Evolutionary conservation across 176 grass and related monocot species (phyloP), one percentile per base, ranked within the genome.

Genomic region (Eleusine indica): DNA sequence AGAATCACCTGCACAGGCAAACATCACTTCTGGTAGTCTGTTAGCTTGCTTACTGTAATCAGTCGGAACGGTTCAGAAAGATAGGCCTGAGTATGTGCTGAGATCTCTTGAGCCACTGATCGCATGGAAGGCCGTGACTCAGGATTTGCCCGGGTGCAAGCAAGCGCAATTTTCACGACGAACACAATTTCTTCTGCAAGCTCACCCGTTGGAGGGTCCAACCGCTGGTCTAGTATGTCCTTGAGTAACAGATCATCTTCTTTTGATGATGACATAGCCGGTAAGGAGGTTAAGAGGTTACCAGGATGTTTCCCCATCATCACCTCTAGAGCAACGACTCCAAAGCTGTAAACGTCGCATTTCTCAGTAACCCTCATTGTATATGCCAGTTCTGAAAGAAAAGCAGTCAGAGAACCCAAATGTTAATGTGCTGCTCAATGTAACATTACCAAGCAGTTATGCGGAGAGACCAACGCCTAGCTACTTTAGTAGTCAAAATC

Each of bases 301-400:
- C 94, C 85, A 0, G 94, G 92, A 65, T 97, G 94, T 80, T 92
- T 97, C 37, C 91, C 94, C 94, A 97, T 97, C 80, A 97, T 90
- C 10, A 94, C 86, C 83, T 97, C 94, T 3, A 97, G 85, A 28
- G 90, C 80, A 49, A 94, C 87, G 11, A 97, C 82, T 5, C 91
- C 94, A 39, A 97, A 97, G 77, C 94, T 97, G 29, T 97, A 97
- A 7, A 92, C 90, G 52, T 97, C 94, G 7, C 94, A 97, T 83
- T 90, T 97, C 69, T 97, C 94, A 6, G 94, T 94, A 16, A 97
- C 89, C 49, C 72, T 92, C 94, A 92, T 97, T 47, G 94, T 97
- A 79, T 97, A 97, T 32, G 94, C 94, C 48, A 97, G 74, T 68
- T 97, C 94, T 97, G 84, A 89, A 90, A 76, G 12, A 86, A 13